Evolutionary conservation across 768 basidiomycete genomes (phyloP), one percentile per base, ranked within the genome.

Genomic region (Collybia sp.): DNA sequence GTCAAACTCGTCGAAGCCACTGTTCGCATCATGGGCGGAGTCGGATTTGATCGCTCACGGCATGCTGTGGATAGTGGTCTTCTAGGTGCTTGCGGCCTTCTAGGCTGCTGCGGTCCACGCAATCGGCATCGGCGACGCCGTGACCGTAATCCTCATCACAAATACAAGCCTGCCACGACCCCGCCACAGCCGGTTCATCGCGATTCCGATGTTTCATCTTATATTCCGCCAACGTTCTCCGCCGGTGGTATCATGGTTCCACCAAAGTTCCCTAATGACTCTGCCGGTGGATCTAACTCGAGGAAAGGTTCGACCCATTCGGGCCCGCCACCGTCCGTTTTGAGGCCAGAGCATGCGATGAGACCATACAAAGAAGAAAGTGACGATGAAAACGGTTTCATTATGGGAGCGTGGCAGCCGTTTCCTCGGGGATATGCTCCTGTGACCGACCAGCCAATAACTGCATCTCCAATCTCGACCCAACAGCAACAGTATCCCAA

Each of bases 371-470:
- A 73, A 52, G 86, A 90, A 57, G 85, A 90, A 36, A 85, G 77
- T 53, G 88, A 90, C 49, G 86, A 86, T 54, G 88, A 88, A 52
- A 37, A 37, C 10, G 86, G 89, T 11, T 87, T 73, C 53, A 96
- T 97, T 58, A 95, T 97, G 91, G 85, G 84, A 35, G 90, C 94
- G n/a, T 95, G 92, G 90, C 83, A 85, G 53, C 80, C 83, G 20
- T 87, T 80, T 69, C 79, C 79, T 0, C 68, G 75, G 6, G 76
- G 77, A 0, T 80, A 81, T 57, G 44, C 59, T 16, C 64, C 75
- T 8, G 70, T 82, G 16, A 65, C 65, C 16, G 74, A 77, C 30
- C 56, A 58, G 12, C 52, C 64, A 1, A 54, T 57, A 20, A 44
- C 31, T 8, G 32, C 40, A 20, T 40, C 52, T 2, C 39, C 52